phyloP scores from a whole-genome alignment of 2,329 filamentous ascomycete genomes.

The Epichloe brachyelytri region DNA sequence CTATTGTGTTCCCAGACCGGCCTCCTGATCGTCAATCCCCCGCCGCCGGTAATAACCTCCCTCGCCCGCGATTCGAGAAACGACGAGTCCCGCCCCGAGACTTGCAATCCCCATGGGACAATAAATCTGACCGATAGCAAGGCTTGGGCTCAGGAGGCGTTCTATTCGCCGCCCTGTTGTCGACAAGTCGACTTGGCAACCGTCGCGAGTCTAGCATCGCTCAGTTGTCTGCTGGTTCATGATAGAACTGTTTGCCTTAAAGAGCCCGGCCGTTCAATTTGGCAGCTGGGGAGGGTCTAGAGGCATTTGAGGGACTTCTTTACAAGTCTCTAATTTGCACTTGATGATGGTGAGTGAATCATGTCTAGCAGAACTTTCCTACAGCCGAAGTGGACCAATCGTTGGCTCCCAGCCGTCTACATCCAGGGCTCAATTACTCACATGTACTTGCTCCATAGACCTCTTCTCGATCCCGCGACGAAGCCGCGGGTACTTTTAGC shows the following conservation, averaged over 20 bases:
- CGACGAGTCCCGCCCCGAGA: neutral
- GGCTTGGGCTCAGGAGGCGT: conserved; percentile 20
- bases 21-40: neutral
- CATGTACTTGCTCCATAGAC: conserved; percentile 27
- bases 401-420: neutral
- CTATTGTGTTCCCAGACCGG: neutral
- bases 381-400: neutral
- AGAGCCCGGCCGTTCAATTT: conserved; percentile 11
- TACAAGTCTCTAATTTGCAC: conserved; percentile 22
- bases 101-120: conserved; percentile 17
- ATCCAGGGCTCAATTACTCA: neutral
- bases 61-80: conserved; percentile 1
- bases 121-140: conserved; percentile 14
- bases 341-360: conserved; percentile 36
- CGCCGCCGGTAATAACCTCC: neutral
- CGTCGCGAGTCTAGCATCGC: conserved; percentile 13
- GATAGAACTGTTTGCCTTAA: conserved; percentile 10
- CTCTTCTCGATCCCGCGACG: conserved; percentile 42
- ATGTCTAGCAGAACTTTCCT: neutral
- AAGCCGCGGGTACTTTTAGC: conserved; percentile 43
- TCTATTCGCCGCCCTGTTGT: conserved; percentile 14
- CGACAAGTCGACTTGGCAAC: conserved; percentile 10
- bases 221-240: conserved; percentile 15
- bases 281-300: conserved; percentile 15
- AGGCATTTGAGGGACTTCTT: conserved; percentile 21